A percentile compares a stretch with the other conserved stretches of the same genome.
Evolutionary conservation across 371 early-diverging fungal genomes (phyloP).

Genomic region (Synchytrium microbalum): DNA sequence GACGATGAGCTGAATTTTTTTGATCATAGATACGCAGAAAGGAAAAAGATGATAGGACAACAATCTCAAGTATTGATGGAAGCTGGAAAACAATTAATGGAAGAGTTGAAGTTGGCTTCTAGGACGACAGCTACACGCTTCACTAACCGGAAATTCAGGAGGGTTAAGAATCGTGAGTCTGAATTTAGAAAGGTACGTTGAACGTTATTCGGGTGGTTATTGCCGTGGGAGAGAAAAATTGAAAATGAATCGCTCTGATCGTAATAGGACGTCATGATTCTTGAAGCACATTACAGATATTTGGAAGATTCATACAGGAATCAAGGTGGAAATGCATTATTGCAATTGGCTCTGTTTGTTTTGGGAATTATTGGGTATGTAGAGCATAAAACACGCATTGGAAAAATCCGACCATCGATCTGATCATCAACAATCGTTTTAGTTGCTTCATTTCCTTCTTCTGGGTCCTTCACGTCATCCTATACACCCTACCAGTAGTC

Average conservation of each 20-base stretch:
- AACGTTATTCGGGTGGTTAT: no score
- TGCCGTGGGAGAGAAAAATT: no score
- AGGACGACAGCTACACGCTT: conserved; percentile 16
- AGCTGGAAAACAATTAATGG: conserved; percentile 29
- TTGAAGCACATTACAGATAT: conserved; percentile 42
- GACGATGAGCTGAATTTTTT: neutral
- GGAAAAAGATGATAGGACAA: conserved; percentile 42
- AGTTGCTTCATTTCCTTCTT: conserved; percentile 35
- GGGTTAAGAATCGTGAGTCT: conserved; percentile 29
- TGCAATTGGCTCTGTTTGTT: conserved; percentile 28
- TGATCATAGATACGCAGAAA: conserved; percentile 27
- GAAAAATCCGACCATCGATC: conserved; percentile 2
- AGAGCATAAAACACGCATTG: neutral
- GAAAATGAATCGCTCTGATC: no score
- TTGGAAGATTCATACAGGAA: conserved; percentile 40
- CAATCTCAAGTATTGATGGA: conserved; percentile 38
- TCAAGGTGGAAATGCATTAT: conserved; percentile 40
- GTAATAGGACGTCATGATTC: conserved; percentile 38
- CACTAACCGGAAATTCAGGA: conserved; percentile 13
- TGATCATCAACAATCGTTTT: neutral
- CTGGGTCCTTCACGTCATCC: conserved; percentile 43
- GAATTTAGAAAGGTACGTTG: conserved; percentile 39
- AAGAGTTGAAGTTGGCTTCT: conserved; percentile 31
- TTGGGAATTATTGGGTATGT: conserved; percentile 36
- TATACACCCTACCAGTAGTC: conserved; percentile 37